Conservation (phyloP, 805 yeast species). For the Hanseniaspora pseudoguilliermondii region DNA sequence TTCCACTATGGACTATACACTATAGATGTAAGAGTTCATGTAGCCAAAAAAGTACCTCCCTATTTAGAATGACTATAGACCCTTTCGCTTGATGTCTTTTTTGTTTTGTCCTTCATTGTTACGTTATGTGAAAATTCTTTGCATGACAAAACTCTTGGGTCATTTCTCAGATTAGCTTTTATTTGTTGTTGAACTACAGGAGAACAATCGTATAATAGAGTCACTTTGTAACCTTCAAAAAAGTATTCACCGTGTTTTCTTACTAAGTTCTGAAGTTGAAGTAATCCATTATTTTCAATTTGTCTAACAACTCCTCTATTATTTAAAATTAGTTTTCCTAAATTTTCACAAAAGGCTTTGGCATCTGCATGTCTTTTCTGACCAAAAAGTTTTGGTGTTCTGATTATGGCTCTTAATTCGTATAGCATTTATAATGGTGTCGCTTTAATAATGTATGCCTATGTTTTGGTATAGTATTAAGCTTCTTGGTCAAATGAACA, state of each 20-base stretch:
- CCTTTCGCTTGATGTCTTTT: not conserved
- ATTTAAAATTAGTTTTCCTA: slow-evolving; percentile 69
- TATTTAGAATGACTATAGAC: not conserved
- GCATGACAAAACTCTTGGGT: slow-evolving; percentile 55
- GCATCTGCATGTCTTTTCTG: slow-evolving; percentile 47
- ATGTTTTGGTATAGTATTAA: too few species aligned
- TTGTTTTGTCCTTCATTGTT: not conserved
- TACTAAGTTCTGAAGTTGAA: slow-evolving; percentile 66
- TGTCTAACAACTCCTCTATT: slow-evolving; percentile 92
- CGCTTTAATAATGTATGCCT: not conserved
- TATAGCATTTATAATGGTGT: slow-evolving; percentile 48
- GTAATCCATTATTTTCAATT: slow-evolving; percentile 65
- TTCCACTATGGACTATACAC: too few species aligned
- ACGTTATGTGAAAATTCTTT: not conserved
- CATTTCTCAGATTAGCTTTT: slow-evolving; percentile 63
- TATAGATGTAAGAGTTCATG: not conserved
- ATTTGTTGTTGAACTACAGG: slow-evolving; percentile 79
- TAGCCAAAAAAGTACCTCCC: not conserved
- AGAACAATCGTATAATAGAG: slow-evolving; percentile 76
- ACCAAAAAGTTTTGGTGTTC: slow-evolving; percentile 42
- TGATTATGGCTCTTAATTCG: slow-evolving; percentile 81
- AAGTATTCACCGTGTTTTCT: slow-evolving; percentile 79
- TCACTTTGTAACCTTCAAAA: slow-evolving; percentile 79
- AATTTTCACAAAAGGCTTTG: slow-evolving; percentile 47
- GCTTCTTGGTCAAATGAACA: too few species aligned